Percentiles rank a stretch among this genome's conserved stretches.
Conservation (phyloP, 176 grass and related monocot species). For the Pharus latifolius region DNA sequence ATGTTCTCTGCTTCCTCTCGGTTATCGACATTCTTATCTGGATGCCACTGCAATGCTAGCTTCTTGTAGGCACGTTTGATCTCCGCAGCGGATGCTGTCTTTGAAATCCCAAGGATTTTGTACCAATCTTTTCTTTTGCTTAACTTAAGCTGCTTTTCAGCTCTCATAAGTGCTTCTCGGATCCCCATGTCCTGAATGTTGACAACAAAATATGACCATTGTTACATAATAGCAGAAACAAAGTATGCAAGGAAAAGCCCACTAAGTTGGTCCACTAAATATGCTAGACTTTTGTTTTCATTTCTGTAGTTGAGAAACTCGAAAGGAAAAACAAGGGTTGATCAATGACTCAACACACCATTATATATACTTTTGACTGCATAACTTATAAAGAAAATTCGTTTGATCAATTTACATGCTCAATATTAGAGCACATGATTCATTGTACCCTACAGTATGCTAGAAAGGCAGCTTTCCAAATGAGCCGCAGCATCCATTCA, state of each 20-base stretch:
- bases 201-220: background rate
- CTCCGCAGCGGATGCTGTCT: slow-evolving; percentile 64
- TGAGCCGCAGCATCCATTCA: background rate
- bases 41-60: slow-evolving; percentile 96
- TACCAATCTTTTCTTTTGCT: slow-evolving; percentile 99
- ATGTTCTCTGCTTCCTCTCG: slow-evolving; percentile 84
- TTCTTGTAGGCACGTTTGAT: slow-evolving; percentile 98
- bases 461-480: background rate
- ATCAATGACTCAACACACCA: background rate
- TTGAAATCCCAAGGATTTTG: slow-evolving; percentile 80
- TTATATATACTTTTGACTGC: background rate
- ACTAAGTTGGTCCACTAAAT: background rate
- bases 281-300: background rate
- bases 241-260: background rate
- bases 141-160: slow-evolving; percentile 84
- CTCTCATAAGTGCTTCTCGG: slow-evolving; percentile 74
- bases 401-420: background rate
- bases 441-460: background rate
- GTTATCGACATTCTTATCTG: slow-evolving; percentile 96
- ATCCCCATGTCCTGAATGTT: slow-evolving; percentile 71
- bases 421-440: background rate
- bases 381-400: background rate
- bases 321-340: background rate
- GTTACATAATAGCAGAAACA: background rate
- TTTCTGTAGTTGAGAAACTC: background rate